These are phyloP conservation scores for Sporothrix luriei DNA, from an alignment of 2,329 filamentous ascomycete genomes.

Conservation along the genomic window DNA sequence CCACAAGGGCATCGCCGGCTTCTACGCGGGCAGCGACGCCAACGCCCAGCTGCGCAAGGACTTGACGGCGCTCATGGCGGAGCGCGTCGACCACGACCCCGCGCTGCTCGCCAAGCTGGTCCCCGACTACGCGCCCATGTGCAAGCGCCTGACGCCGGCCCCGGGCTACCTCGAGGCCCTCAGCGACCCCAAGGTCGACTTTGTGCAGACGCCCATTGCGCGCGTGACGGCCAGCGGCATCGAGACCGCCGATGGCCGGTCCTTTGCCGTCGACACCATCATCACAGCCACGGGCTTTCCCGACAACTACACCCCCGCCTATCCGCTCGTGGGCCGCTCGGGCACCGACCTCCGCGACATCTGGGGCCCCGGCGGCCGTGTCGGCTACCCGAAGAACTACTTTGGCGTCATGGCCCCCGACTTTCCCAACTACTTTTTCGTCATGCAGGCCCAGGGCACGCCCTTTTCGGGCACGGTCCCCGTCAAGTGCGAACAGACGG, in stretches of 20 bases:
- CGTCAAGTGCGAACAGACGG: constrained; percentile 33
- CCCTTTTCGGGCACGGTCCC: constrained; percentile 34
- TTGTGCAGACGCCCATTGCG: constrained; percentile 41
- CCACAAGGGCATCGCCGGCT: neutral
- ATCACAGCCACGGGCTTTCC: constrained; percentile 41
- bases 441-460: constrained; percentile 34
- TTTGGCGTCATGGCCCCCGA: constrained; percentile 39
- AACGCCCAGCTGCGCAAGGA: constrained; percentile 20
- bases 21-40: constrained; percentile 1
- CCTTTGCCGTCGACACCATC: constrained; percentile 42
- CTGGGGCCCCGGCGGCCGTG: constrained; percentile 36
- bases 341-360: constrained; percentile 35
- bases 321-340: constrained; percentile 35
- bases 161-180: constrained; percentile 39
- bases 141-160: constrained; percentile 39
- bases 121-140: constrained; percentile 36
- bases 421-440: constrained; percentile 41
- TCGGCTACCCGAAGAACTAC: constrained; percentile 36
- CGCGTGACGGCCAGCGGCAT: constrained; percentile 41
- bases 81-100: constrained; percentile 25
- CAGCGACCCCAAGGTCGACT: constrained; percentile 40
- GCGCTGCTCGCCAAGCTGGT: constrained; percentile 29
- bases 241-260: constrained; percentile 37
- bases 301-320: constrained; percentile 37
- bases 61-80: constrained; percentile 22